These are phyloP conservation scores for Mucor circinelloides DNA, from an alignment of 371 early-diverging fungal genomes.

Conservation along the genomic window DNA sequence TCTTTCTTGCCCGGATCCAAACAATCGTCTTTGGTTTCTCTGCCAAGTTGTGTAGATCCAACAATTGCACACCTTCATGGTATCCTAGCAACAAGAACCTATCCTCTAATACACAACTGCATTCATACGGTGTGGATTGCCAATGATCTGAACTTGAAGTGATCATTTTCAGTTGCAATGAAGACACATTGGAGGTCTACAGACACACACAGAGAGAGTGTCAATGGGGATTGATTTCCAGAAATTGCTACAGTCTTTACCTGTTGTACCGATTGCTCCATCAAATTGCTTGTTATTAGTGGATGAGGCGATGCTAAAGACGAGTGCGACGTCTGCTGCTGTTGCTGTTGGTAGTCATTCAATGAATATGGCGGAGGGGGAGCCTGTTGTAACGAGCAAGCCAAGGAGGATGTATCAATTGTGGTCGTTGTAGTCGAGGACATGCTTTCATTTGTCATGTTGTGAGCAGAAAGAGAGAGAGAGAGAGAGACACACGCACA, in stretches of 20 bases:
- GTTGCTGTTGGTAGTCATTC: not conserved
- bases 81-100: conserved; percentile 41
- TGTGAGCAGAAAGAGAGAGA: too few relatives aligned
- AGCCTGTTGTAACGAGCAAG: not conserved
- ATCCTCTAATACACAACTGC: conserved; percentile 42
- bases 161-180: conserved; percentile 26
- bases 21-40: conserved; percentile 31
- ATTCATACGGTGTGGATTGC: conserved; percentile 32
- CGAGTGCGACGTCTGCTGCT: too few relatives aligned
- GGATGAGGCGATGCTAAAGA: not conserved
- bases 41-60: conserved; percentile 21
- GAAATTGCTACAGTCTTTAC: not conserved
- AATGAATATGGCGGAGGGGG: not conserved
- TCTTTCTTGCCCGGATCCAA: conserved; percentile 35
- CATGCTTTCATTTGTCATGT: not conserved
- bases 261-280: conserved; percentile 2
- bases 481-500: too few relatives aligned
- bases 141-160: conserved; percentile 23
- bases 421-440: not conserved
- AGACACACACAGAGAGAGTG: not conserved
- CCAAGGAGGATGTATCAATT: not conserved
- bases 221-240: not conserved
- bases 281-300: not conserved
- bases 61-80: conserved; percentile 27
- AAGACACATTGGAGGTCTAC: conserved; percentile 7